These are phyloP conservation scores for Penicillium cinerascens DNA, from an alignment of 495 filamentous ascomycete genomes.

Conservation along the genomic window DNA sequence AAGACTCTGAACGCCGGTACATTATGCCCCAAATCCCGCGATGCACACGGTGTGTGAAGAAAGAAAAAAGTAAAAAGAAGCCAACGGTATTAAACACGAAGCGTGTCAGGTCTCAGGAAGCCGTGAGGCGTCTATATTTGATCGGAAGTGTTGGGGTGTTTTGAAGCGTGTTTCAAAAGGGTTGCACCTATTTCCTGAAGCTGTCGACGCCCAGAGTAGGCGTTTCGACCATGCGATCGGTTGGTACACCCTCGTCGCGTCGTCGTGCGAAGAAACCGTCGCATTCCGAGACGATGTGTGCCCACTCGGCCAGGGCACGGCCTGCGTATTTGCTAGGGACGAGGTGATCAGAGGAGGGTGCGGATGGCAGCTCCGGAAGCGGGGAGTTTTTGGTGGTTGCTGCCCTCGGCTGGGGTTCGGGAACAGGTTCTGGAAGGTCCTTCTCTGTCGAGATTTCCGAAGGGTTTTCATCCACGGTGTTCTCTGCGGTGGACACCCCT, in stretches of 20 bases:
- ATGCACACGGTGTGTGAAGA: slow-evolving; percentile 22
- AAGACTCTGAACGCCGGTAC: slow-evolving; percentile 21
- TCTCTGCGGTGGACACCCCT: slow-evolving; percentile 13
- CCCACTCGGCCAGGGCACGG: slow-evolving; percentile 89
- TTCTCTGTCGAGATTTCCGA: not conserved
- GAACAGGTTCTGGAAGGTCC: slow-evolving; percentile 2
- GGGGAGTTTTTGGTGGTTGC: slow-evolving; percentile 22
- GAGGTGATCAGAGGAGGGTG: slow-evolving; percentile 24
- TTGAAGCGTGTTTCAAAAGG: not conserved
- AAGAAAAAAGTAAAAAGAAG: slow-evolving; percentile 11
- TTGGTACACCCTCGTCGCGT: slow-evolving; percentile 78
- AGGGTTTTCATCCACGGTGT: slow-evolving; percentile 13
- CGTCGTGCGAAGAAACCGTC: slow-evolving; percentile 90
- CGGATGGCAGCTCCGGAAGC: slow-evolving; percentile 18
- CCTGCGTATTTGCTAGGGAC: slow-evolving; percentile 71
- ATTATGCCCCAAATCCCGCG: slow-evolving; percentile 26
- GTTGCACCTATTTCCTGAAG: slow-evolving; percentile 55
- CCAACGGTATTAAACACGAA: slow-evolving; percentile 6
- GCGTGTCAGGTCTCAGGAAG: not conserved
- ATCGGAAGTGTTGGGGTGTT: not conserved
- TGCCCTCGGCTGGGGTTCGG: slow-evolving; percentile 5
- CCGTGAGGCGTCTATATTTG: slow-evolving; percentile 17
- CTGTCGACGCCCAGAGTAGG: slow-evolving; percentile 83
- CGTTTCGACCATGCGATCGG: slow-evolving; percentile 75
- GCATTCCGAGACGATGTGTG: slow-evolving; percentile 76